Evolutionary conservation across 2,329 filamentous ascomycete species (phyloP).

Genomic region (Fusarium solani-melongenae): DNA sequence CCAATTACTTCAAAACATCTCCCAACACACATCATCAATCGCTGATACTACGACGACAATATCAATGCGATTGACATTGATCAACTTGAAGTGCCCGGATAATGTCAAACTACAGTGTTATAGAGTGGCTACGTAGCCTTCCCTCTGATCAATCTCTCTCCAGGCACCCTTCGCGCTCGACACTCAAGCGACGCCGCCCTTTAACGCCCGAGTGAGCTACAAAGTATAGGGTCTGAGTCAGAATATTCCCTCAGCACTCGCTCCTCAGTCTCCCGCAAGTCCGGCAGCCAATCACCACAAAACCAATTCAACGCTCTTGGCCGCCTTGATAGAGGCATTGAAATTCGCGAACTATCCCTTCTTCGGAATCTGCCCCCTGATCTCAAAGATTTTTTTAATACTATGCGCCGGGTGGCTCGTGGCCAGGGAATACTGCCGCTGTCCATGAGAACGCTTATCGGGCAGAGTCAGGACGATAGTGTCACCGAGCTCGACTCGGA

Average conservation of each 20-base stretch:
- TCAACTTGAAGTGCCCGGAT: neutral
- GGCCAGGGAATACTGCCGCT: neutral
- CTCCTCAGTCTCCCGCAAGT: neutral
- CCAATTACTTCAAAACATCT: neutral
- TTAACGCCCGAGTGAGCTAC: neutral
- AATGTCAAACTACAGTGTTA: neutral
- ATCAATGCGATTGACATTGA: neutral
- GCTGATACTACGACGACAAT: neutral
- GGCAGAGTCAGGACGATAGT: neutral
- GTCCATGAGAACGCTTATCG: neutral
- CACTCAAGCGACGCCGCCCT: neutral
- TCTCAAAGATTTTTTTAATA: neutral
- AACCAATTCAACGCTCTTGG: neutral
- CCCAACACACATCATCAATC: neutral
- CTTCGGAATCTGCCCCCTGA: neutral
- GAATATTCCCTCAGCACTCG: neutral
- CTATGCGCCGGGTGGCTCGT: neutral
- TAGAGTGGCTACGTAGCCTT: neutral
- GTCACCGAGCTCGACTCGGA: neutral
- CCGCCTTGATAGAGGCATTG: neutral
- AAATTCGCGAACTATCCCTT: neutral
- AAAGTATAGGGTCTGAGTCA: neutral
- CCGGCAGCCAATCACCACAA: constrained; percentile 2
- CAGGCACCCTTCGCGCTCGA: neutral
- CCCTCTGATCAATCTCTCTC: neutral